Conservation (phyloP, 73 alveolate genomes). For the Tetrahymena elliotti region DNA sequence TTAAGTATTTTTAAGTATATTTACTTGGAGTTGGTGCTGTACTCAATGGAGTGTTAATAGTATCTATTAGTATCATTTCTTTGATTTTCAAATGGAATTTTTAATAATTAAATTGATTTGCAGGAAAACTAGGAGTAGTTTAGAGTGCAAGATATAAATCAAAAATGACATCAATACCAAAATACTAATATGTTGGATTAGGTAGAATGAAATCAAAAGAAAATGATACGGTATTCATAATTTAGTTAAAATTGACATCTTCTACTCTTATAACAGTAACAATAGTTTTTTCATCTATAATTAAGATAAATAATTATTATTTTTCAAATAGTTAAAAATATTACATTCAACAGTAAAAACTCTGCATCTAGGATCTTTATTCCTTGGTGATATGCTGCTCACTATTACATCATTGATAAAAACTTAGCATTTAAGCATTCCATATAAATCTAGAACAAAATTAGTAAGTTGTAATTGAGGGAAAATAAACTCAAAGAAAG, state of each 20-base stretch:
- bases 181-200: neutral
- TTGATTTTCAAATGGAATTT: neutral
- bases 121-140: neutral
- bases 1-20: neutral
- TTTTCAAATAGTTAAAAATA: neutral
- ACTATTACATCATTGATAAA: neutral
- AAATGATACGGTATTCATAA: neutral
- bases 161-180: neutral
- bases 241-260: neutral
- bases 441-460: neutral
- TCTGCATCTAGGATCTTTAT: neutral
- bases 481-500: neutral
- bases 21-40: neutral
- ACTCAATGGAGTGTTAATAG: neutral
- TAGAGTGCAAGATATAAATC: neutral
- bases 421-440: neutral
- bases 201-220: neutral
- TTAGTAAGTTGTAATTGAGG: neutral
- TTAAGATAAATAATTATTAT: neutral
- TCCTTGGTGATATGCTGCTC: neutral
- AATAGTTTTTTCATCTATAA: neutral
- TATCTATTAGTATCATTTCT: neutral
- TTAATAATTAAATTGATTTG: neutral
- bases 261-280: neutral
- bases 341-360: neutral